Percentiles rank a stretch among this genome's conserved stretches.
Evolutionary conservation across 768 basidiomycete genomes (phyloP).

Genomic region (Pholiota conissans): DNA sequence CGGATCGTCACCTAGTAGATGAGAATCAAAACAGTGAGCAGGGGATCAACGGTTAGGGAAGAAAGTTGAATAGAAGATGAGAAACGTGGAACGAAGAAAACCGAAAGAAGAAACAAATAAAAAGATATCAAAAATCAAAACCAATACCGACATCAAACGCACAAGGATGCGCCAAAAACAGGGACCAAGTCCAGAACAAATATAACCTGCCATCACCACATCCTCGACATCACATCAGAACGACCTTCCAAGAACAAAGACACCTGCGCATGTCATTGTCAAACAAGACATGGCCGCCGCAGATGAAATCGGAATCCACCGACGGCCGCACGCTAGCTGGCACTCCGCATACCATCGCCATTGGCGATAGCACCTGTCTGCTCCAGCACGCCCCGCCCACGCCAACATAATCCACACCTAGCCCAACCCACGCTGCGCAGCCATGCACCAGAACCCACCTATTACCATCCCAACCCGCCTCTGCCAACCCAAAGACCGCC

Average conservation of each 20-base stretch:
- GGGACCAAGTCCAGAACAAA: not conserved
- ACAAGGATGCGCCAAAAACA: not conserved
- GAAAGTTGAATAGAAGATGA: not conserved
- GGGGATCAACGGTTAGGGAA: not conserved
- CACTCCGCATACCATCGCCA: not conserved
- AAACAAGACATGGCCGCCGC: not conserved
- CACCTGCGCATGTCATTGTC: not conserved
- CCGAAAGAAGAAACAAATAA: conserved; percentile 4
- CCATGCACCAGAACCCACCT: not conserved
- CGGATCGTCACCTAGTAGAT: conserved; percentile 53
- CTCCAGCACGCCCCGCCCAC: not conserved
- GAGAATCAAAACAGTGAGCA: not conserved
- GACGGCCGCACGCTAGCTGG: not conserved
- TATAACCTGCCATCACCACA: not conserved
- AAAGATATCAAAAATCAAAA: not conserved
- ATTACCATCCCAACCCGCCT: not conserved
- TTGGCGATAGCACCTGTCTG: not conserved
- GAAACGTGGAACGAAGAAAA: not conserved
- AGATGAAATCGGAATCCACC: too few relatives aligned
- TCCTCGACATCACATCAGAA: not conserved
- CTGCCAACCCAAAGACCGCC: not conserved
- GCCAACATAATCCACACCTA: not conserved
- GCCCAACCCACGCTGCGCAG: too few relatives aligned
- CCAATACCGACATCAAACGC: not conserved
- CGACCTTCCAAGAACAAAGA: not conserved